phyloP scores from a whole-genome alignment of 78 protist species.

The Dictyostelium firmibasis region DNA sequence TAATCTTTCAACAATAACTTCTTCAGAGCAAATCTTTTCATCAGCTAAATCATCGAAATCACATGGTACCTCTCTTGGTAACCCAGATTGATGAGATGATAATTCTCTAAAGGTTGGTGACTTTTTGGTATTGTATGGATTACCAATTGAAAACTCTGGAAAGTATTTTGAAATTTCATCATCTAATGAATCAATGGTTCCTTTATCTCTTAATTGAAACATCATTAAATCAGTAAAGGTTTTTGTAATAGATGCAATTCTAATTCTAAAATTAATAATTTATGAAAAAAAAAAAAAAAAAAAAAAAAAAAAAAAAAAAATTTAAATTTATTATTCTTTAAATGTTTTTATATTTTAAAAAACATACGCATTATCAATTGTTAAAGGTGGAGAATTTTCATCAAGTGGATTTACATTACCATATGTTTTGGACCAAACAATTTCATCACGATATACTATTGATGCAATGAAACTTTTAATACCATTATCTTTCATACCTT shows the following conservation, averaged over 20 bases:
- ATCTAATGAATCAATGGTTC: conserved; percentile 6
- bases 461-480: conserved; percentile 63
- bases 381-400: conserved; percentile 44
- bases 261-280: not conserved
- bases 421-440: conserved; percentile 53
- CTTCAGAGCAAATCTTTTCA: conserved; percentile 18
- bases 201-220: conserved; percentile 65
- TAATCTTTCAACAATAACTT: not conserved
- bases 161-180: conserved; percentile 18
- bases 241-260: conserved; percentile 64
- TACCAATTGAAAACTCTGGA: conserved; percentile 28
- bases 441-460: conserved; percentile 52
- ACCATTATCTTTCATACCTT: conserved; percentile 27
- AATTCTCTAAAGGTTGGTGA: conserved; percentile 47
- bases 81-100: conserved; percentile 47
- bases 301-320: not conserved
- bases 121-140: conserved; percentile 7
- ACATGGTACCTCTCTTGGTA: conserved; percentile 74
- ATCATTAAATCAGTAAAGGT: conserved; percentile 77
- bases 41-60: not conserved
- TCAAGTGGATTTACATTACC: conserved; percentile 60
- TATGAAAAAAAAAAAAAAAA: not conserved
- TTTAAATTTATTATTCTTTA: not conserved
- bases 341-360: not conserved
- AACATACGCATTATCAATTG: conserved; percentile 45